Conservation (phyloP, 2,329 filamentous ascomycete genomes). For the Botryosphaeria dothidea region DNA sequence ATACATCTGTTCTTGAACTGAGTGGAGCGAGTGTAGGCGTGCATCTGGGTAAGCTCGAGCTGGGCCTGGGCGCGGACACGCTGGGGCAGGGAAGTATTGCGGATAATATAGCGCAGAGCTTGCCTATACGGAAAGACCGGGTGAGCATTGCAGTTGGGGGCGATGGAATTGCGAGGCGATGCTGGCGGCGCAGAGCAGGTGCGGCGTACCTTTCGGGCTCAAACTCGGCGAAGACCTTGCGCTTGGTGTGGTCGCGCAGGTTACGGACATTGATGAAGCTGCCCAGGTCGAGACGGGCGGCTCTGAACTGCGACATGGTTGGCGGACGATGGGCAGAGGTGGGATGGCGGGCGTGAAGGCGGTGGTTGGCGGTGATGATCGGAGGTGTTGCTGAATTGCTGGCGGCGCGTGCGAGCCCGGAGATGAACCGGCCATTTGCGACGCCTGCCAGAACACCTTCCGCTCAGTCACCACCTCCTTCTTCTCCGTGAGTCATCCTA, state of each 20-base stretch:
- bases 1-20: constrained; percentile 95
- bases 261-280: constrained; percentile 84
- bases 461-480: background rate
- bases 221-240: constrained; percentile 82
- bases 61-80: constrained; percentile 88
- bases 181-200: background rate
- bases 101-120: constrained; percentile 79
- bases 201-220: constrained; percentile 78
- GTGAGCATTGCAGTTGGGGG: constrained; percentile 75
- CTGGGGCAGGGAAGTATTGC: constrained; percentile 82
- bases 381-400: background rate
- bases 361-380: background rate
- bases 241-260: constrained; percentile 95
- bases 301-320: constrained; percentile 70
- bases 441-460: background rate
- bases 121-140: constrained; percentile 59
- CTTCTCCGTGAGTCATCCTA: constrained; percentile 6
- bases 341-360: background rate
- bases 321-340: constrained; percentile 20
- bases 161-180: constrained; percentile 45
- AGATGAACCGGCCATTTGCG: constrained; percentile 3
- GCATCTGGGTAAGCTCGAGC: constrained; percentile 91
- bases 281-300: constrained; percentile 86
- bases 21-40: constrained; percentile 88
- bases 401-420: background rate